Evolutionary conservation across 352 stramenopile species (phyloP).

Genomic region (Elongisporangium senticosum): DNA sequence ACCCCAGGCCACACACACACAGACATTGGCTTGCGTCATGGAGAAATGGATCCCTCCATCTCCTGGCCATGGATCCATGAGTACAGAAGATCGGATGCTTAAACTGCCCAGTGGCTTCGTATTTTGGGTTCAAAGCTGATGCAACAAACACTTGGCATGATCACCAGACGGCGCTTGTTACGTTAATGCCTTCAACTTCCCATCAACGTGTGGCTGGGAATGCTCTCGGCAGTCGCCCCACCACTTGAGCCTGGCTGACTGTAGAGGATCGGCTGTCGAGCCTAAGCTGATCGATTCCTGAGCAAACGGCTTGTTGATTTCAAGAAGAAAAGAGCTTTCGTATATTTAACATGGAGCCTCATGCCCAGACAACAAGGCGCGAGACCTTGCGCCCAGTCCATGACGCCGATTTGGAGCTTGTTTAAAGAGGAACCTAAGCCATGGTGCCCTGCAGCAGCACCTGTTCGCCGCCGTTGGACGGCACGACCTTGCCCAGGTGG

Average conservation of each 20-base stretch:
- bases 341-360: not conserved
- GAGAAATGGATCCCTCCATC: no score
- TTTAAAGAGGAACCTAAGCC: slow-evolving; percentile 27
- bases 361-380: not conserved
- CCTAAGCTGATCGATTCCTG: no score
- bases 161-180: not conserved
- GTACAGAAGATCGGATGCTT: no score
- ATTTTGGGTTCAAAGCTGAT: not conserved
- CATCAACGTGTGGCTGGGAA: not conserved
- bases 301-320: not conserved
- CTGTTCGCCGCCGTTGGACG: slow-evolving; percentile 58
- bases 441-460: slow-evolving; percentile 78
- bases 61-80: no score
- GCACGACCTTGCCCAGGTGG: slow-evolving; percentile 83
- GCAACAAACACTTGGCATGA: no score
- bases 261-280: not conserved
- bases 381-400: no score
- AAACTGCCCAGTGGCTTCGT: not conserved
- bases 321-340: not conserved
- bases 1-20: not conserved
- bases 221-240: not conserved
- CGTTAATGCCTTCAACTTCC: not conserved
- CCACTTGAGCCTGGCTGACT: not conserved
- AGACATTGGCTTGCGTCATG: no score
- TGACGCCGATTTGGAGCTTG: slow-evolving; percentile 5